Evolutionary conservation across 805 yeast species (phyloP), one percentile per base, ranked within the genome.

Genomic region (Starmera caribaea): DNA sequence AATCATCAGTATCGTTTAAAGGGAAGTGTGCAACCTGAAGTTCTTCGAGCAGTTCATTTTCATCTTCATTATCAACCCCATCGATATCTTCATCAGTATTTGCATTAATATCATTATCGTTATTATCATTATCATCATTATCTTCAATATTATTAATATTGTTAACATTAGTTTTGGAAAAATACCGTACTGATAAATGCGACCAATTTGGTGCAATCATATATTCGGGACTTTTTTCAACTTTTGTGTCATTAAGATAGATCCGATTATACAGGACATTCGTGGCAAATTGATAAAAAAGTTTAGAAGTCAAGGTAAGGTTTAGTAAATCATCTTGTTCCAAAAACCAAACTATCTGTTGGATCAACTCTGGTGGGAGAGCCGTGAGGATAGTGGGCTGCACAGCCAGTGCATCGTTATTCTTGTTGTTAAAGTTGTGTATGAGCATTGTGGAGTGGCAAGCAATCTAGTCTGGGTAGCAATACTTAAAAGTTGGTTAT

Each of bases 161-260:
- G 8, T 21, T 5, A 21, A 7, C 8, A 21, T 21, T 21, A 21
- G 6, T 5, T 21, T 21, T 21, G 26, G 26, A 3, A 3, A 21
- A 21, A 21, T 21, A 21, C 26, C 26, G 26, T 21, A 21, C 26
- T 21, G 26, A 21, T 21, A 66, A 45, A 33, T 59, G 48, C 5
- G 69, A 51, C 71, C 71, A 66, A 24, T 62, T 60, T 10, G 66
- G 55, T 2, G 70, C 69, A 29, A 66, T 41, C 34, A 46, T 45
- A 47, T 59, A 56, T 8, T 51, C 52, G 27, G 57, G 57, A 15
- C 65, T 59, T 30, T 46, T 45, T 16, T 65, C 68, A n/a, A 66
- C 64, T 24, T 53, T 55, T 13, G 68, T 61, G 41, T 66, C 70
- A 41, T 66, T 66, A 16, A 66, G 48, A 41, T 66, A 66, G 7